Conservation (phyloP, 1,284 basidiomycete species). For the Sphagnurus paluster region DNA sequence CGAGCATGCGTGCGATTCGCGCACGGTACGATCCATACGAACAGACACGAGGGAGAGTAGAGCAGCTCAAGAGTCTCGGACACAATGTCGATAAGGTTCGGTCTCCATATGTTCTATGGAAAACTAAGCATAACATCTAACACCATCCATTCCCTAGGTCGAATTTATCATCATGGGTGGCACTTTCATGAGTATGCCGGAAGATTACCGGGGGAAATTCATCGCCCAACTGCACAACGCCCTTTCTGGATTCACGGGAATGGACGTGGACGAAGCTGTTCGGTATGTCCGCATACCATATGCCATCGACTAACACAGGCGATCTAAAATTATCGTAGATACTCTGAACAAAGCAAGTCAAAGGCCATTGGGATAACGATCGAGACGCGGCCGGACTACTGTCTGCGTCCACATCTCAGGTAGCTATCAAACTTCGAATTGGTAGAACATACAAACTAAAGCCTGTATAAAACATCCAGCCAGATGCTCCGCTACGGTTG, state of each 20-base stretch:
- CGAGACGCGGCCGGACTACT: slow-evolving; percentile 98
- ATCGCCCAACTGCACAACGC: slow-evolving; percentile 98
- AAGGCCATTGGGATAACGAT: slow-evolving; percentile 99
- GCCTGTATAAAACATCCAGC: slow-evolving; percentile 38
- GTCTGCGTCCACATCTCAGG: slow-evolving; percentile 94
- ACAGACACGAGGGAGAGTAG: slow-evolving; percentile 92
- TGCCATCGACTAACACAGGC: not conserved
- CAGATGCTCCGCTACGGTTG: slow-evolving; percentile 99
- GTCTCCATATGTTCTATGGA: not conserved
- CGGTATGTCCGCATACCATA: slow-evolving; percentile 45
- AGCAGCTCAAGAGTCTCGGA: slow-evolving; percentile 92
- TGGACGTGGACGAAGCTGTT: slow-evolving; percentile 97
- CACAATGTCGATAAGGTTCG: slow-evolving; percentile 95
- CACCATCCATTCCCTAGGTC: slow-evolving; percentile 52
- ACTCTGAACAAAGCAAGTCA: slow-evolving; percentile 95
- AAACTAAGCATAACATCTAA: not conserved
- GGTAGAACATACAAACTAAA: not conserved
- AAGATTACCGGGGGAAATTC: slow-evolving; percentile 93
- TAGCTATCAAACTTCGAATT: slow-evolving; percentile 26
- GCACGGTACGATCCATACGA: slow-evolving; percentile 99
- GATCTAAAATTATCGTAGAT: slow-evolving; percentile 44
- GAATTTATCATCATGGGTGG: slow-evolving; percentile 99
- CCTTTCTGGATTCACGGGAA: slow-evolving; percentile 90
- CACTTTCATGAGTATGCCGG: slow-evolving; percentile 99
- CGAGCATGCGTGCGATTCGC: slow-evolving; percentile 98